Evolutionary conservation across 2,329 filamentous ascomycete species (phyloP), one percentile per base, ranked within the genome.

Genomic region (Chrysosporium keratinophilum): DNA sequence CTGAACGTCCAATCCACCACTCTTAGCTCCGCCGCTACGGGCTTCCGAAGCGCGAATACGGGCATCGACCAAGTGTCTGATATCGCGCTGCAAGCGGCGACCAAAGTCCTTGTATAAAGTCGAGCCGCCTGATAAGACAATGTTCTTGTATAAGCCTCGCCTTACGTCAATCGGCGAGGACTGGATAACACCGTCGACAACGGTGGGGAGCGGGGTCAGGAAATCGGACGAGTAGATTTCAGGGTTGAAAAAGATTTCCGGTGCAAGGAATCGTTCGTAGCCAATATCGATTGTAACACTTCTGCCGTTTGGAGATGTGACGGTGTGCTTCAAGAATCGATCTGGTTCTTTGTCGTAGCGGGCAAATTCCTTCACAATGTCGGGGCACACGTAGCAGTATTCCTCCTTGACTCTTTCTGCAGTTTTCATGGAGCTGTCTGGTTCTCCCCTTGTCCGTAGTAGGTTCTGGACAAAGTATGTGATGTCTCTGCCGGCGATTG

Each of bases 201-300:
- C 93, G 49, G 81, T 87, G 20, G 93, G 93, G 7, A 98, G 80
- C 12, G 93, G 93, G 11, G 93, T 98, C 60, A 98, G 76, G 77
- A 98, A 98, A 69, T 98, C 93, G 61, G 91, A 97, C 58, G 88
- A 95, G 79, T 97, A 97, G 65, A 98, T 98, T 75, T 98, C 93
- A 31, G 93, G 93, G 74, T 98, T 98, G 82, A 98, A 98, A 75
- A 98, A 98, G 67, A 98, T 98, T 71, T 98, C 93, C 20, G 94
- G 94, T 1, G 93, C 93, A 56, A 98, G 78, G 79, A 98, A 98
- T 34, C 93, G 87, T 72, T 98, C 93, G 74, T 97, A 98, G 51
- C 93, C 93, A 51, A 98, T 87, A 64, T 98, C 94, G 45, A 98
- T 88, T 1, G 77, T 80, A 19, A 91, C 84, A 62, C 87, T 83